These are phyloP conservation scores for Heterobasidion parviporum DNA, from an alignment of 1,284 basidiomycete genomes.

Conservation along the genomic window DNA sequence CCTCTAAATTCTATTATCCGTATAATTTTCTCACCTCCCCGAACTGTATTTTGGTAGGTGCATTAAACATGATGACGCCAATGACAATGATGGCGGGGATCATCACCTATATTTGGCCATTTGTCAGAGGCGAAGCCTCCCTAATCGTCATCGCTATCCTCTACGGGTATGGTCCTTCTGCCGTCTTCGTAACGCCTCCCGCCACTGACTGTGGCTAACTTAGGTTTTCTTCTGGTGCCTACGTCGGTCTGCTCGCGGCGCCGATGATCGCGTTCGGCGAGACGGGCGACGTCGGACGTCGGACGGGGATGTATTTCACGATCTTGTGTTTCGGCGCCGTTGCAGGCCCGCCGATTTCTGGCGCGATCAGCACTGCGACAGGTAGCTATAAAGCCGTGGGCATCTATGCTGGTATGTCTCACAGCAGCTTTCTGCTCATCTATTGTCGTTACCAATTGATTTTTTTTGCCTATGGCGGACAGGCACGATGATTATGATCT, in stretches of 20 bases:
- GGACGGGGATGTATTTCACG: constrained; percentile 50
- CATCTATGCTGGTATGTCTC: constrained; percentile 43
- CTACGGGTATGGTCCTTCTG: constrained; percentile 33
- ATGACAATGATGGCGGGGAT: constrained; percentile 39
- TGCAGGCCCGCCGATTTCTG: constrained; percentile 50
- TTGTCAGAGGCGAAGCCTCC: constrained; percentile 29
- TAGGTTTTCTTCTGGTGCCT: constrained; percentile 48
- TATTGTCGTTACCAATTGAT: not conserved
- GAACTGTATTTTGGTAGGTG: constrained; percentile 22
- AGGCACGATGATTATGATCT: constrained; percentile 12
- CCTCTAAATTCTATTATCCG: not conserved
- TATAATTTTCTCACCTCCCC: not conserved
- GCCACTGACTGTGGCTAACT: not conserved
- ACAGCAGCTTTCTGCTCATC: not conserved
- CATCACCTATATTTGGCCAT: constrained; percentile 53
- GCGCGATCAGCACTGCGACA: constrained; percentile 39
- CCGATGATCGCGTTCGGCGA: constrained; percentile 56
- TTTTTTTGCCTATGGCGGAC: not conserved
- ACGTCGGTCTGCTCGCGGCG: constrained; percentile 42
- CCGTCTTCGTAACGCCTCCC: not conserved
- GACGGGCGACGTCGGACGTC: constrained; percentile 48
- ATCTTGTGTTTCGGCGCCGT: constrained; percentile 39
- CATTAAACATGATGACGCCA: constrained; percentile 49
- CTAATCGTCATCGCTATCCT: constrained; percentile 39
- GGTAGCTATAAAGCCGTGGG: constrained; percentile 45